Conservation (phyloP, 1,139 yeast genomes). For the Candida glucosophila region DNA sequence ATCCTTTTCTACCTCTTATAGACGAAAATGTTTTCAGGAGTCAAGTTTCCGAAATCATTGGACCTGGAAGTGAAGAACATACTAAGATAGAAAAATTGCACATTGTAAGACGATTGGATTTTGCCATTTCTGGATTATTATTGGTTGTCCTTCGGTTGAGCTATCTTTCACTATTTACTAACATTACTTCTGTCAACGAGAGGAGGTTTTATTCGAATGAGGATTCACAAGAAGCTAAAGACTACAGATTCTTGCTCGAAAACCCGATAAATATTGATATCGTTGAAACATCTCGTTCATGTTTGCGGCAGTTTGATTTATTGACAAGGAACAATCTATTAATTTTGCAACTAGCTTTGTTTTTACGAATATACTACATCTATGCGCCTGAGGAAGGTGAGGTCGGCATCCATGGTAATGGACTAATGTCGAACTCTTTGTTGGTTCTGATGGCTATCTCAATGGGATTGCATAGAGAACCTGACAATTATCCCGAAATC, state of each 20-base stretch:
- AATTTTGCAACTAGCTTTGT: conserved; percentile 40
- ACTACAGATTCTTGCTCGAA: conserved; percentile 16
- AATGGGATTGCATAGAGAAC: conserved; percentile 40
- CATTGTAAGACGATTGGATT: conserved; percentile 22
- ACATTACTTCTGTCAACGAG: conserved; percentile 22
- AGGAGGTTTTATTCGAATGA: conserved; percentile 14
- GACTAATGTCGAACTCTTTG: conserved; percentile 26
- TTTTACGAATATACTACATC: conserved; percentile 28
- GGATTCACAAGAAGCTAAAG: conserved; percentile 15
- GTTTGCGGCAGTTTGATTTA: conserved; percentile 30
- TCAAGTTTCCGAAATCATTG: conserved; percentile 15
- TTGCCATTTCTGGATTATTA: conserved; percentile 23
- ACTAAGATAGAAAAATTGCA: conserved; percentile 11
- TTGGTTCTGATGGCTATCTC: conserved; percentile 32
- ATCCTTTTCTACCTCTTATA: conserved; percentile 38
- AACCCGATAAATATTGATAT: conserved; percentile 25
- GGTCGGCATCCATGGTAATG: conserved; percentile 41
- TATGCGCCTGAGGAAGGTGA: conserved; percentile 46
- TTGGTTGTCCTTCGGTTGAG: conserved; percentile 20
- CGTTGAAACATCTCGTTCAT: conserved; percentile 26
- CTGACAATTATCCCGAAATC: conserved; percentile 16
- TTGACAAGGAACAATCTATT: conserved; percentile 32
- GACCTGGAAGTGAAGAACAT: conserved; percentile 12
- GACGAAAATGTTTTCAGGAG: conserved; percentile 28
- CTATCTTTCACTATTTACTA: conserved; percentile 23